A percentile compares a stretch with the other conserved stretches of the same genome.
Evolutionary conservation across 306 rosid species (phyloP).

Genomic region (Acacia melanoxylon): DNA sequence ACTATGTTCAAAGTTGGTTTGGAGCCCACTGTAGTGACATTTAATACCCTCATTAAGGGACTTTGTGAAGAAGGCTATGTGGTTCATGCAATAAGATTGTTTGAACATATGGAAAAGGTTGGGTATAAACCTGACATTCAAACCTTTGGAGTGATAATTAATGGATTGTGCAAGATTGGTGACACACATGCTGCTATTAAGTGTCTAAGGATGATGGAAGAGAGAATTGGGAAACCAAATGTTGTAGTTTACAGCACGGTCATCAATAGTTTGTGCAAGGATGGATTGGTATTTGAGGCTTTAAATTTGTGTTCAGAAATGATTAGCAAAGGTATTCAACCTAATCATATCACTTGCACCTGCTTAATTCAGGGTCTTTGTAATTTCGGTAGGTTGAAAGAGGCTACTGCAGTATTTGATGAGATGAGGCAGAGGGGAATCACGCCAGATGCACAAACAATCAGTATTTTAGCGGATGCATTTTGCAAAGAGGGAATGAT

Average conservation of each 20-base stretch:
- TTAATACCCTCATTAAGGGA: not conserved
- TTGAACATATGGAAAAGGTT: not conserved
- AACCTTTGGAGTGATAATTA: not conserved
- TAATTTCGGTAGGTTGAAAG: not conserved
- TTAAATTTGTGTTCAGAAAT: not conserved
- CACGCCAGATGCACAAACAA: not conserved
- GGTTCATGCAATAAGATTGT: not conserved
- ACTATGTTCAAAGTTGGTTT: conserved; percentile 13
- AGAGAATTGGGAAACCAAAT: not conserved
- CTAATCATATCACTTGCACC: not conserved
- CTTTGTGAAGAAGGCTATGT: conserved; percentile 2
- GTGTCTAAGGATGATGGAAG: not conserved
- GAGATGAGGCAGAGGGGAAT: not conserved
- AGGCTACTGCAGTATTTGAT: not conserved
- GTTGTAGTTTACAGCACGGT: not conserved
- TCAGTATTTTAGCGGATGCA: not conserved
- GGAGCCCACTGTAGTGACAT: not conserved
- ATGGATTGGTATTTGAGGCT: not conserved
- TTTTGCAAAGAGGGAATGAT: not conserved
- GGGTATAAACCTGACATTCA: not conserved
- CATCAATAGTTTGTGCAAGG: conserved; percentile 13
- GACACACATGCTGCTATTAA: not conserved
- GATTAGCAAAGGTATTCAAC: not conserved
- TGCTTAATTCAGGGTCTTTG: conserved; percentile 1
- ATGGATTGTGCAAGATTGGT: conserved; percentile 7